Percentiles rank a stretch among this genome's conserved stretches.
These are phyloP conservation scores for Globisporangium lucens DNA, from an alignment of 352 stramenopile genomes.

Conservation along the genomic window DNA sequence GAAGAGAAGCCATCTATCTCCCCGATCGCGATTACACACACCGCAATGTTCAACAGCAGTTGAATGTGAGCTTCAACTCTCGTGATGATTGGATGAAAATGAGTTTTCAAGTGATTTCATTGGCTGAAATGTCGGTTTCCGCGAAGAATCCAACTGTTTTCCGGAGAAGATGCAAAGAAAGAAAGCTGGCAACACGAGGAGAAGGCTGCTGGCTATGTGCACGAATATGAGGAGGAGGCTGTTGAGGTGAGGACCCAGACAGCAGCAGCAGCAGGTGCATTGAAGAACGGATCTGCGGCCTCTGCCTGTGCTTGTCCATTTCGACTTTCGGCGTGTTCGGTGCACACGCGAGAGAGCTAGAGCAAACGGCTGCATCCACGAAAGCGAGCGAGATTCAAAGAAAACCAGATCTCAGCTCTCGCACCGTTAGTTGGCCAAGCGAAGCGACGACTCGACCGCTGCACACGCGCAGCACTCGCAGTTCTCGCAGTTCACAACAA, in stretches of 20 bases:
- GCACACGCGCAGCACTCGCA: not conserved
- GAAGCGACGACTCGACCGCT: not conserved
- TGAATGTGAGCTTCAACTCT: slow-evolving; percentile 8
- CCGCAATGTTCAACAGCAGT: slow-evolving; percentile 3
- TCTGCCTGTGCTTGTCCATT: not conserved
- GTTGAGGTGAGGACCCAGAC: not conserved
- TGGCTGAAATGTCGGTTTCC: slow-evolving; percentile 3
- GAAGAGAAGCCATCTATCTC: slow-evolving; percentile 13
- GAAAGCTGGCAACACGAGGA: not conserved
- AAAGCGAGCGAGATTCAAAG: not conserved
- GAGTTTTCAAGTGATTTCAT: not conserved
- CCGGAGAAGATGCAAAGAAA: slow-evolving; percentile 12
- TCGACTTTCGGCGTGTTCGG: not conserved
- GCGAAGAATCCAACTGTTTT: slow-evolving; percentile 15
- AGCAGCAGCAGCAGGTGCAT: not conserved
- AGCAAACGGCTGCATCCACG: not conserved
- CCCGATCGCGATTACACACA: slow-evolving; percentile 11
- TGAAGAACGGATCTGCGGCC: not conserved
- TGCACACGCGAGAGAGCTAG: not conserved
- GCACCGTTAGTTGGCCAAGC: not conserved
- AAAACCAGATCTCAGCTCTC: slow-evolving; percentile 3
- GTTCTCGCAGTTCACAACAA: not conserved
- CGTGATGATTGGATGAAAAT: not conserved
- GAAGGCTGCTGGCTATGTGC: not conserved
- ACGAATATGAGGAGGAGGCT: not conserved